Conservation (phyloP, 495 filamentous ascomycete species). For the Endocarpon pusillum region DNA sequence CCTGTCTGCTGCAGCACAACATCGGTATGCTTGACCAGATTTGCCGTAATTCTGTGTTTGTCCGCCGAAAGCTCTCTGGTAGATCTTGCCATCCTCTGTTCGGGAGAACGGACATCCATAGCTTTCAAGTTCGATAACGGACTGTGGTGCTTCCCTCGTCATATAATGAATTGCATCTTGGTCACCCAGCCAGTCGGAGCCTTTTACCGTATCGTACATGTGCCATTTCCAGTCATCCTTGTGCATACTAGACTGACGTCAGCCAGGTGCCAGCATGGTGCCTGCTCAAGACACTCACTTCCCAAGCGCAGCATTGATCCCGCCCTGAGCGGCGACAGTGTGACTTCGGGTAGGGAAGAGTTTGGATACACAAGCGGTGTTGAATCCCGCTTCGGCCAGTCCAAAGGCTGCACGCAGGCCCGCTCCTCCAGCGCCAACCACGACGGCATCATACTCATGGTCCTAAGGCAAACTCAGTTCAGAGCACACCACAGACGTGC, state of each 20-base stretch:
- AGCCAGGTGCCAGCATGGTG: neutral
- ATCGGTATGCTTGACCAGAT: conserved; percentile 92
- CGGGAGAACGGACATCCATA: conserved; percentile 96
- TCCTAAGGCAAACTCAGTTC: conserved; percentile 28
- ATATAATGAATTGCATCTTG: conserved; percentile 99
- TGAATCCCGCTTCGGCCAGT: conserved; percentile 93
- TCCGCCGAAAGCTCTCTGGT: conserved; percentile 94
- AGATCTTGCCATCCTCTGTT: conserved; percentile 94
- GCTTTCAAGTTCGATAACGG: conserved; percentile 88
- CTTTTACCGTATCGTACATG: conserved; percentile 99
- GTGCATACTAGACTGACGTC: conserved; percentile 39
- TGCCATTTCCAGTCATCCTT: conserved; percentile 98
- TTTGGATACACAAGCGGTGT: conserved; percentile 96
- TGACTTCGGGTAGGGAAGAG: conserved; percentile 91
- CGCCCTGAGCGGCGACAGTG: conserved; percentile 69
- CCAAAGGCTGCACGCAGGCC: conserved; percentile 92
- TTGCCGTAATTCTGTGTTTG: conserved; percentile 91
- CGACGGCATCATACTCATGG: conserved; percentile 74
- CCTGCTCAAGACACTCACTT: conserved; percentile 38
- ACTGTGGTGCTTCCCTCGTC: conserved; percentile 84
- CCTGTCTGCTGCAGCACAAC: conserved; percentile 85
- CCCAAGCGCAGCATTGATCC: conserved; percentile 91
- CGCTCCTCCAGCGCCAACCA: conserved; percentile 86
- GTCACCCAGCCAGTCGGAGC: conserved; percentile 95
- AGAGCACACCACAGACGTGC: conserved; percentile 10